These are phyloP conservation scores for Boletus rufocinnamomeus DNA, from an alignment of 768 basidiomycete species.

Conservation along the genomic window DNA sequence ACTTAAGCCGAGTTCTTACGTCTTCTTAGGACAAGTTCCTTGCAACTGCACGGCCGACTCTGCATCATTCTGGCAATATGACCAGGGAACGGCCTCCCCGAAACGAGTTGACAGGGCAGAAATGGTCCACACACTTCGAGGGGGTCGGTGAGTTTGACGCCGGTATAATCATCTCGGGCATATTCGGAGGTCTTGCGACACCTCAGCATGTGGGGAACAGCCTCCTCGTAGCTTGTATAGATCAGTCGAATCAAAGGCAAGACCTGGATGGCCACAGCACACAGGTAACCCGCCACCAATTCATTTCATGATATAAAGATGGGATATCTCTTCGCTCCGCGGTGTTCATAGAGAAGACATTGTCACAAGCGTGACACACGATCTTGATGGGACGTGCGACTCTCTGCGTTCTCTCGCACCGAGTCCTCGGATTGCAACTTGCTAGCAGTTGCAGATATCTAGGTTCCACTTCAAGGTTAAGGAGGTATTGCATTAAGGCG, in stretches of 20 bases:
- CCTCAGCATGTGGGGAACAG: background rate
- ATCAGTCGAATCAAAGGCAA: background rate
- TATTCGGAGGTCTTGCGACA: background rate
- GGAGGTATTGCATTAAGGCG: background rate
- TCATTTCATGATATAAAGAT: background rate
- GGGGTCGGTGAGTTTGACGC: too few species aligned
- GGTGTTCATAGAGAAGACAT: background rate
- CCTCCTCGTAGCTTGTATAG: background rate
- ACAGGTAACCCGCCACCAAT: too few species aligned
- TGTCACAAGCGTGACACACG: background rate
- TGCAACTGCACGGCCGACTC: background rate
- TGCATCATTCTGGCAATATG: background rate
- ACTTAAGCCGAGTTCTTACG: background rate
- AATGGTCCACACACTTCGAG: background rate
- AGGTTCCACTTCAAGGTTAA: background rate
- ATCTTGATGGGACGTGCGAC: background rate
- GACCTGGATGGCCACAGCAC: background rate
- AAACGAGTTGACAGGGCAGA: background rate
- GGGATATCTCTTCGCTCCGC: background rate
- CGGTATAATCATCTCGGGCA: background rate
- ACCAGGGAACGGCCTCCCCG: background rate
- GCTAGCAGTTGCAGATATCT: background rate
- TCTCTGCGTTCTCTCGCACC: background rate
- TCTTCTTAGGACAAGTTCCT: background rate
- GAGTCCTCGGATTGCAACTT: constrained; percentile 6